Evolutionary conservation across 495 filamentous ascomycete genomes (phyloP).

Genomic region (Penicillium steckii): DNA sequence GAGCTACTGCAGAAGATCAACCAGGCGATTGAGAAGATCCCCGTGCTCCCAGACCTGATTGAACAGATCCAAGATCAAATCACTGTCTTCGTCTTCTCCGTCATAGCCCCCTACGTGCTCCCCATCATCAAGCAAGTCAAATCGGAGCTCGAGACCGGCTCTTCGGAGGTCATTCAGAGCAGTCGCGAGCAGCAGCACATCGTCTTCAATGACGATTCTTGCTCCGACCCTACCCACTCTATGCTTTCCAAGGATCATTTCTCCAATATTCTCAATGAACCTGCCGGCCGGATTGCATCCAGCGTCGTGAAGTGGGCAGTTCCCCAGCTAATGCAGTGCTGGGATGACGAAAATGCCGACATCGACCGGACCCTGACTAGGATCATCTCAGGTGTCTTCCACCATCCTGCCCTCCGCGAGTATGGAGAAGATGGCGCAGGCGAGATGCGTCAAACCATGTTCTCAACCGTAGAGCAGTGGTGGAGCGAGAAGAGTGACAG

Average conservation of each 20-base stretch:
- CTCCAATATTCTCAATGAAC: slow-evolving; percentile 82
- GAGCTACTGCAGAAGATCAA: slow-evolving; percentile 77
- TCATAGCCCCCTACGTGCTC: slow-evolving; percentile 81
- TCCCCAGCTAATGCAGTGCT: slow-evolving; percentile 79
- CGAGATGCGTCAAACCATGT: slow-evolving; percentile 76
- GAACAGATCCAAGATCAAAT: slow-evolving; percentile 78
- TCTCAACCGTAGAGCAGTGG: slow-evolving; percentile 73
- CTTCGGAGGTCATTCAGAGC: slow-evolving; percentile 80
- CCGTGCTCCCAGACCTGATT: slow-evolving; percentile 72
- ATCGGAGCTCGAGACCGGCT: slow-evolving; percentile 76
- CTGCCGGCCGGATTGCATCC: slow-evolving; percentile 78
- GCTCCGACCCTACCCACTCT: slow-evolving; percentile 83
- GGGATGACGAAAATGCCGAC: slow-evolving; percentile 74
- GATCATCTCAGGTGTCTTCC: slow-evolving; percentile 79
- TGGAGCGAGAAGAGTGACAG: slow-evolving; percentile 65
- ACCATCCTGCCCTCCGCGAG: slow-evolving; percentile 76
- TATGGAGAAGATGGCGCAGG: slow-evolving; percentile 68
- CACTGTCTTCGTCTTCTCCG: slow-evolving; percentile 80
- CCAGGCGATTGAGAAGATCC: slow-evolving; percentile 74
- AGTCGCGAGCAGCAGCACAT: slow-evolving; percentile 76
- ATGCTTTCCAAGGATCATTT: slow-evolving; percentile 97
- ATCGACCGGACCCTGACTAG: slow-evolving; percentile 63
- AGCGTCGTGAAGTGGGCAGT: slow-evolving; percentile 77
- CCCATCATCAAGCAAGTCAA: slow-evolving; percentile 85
- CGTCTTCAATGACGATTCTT: slow-evolving; percentile 77